These are phyloP conservation scores for Backusella mclennaniae DNA, from an alignment of 192 early-diverging fungal species.

Conservation along the genomic window DNA sequence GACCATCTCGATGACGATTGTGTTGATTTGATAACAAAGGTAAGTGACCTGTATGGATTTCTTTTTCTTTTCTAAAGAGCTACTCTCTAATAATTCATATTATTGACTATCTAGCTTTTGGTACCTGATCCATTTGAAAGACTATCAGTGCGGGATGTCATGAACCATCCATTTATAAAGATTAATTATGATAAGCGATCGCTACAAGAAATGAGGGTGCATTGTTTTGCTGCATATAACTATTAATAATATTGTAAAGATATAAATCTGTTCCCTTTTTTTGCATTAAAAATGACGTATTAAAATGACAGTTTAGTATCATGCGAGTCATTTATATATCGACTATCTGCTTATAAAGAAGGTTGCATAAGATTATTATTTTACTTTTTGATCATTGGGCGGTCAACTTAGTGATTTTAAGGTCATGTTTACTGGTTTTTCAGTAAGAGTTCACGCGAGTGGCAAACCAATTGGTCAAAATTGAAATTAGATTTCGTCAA, in stretches of 20 bases:
- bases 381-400: not conserved
- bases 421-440: no score
- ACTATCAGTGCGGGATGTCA: not conserved
- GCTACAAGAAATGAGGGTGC: not conserved
- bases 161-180: not conserved
- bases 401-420: not conserved
- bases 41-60: not conserved
- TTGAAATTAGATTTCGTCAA: no score
- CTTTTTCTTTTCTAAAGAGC: not conserved
- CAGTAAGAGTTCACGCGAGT: no score
- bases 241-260: not conserved
- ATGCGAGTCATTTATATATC: not conserved
- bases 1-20: not conserved
- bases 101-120: not conserved
- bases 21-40: not conserved
- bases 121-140: not conserved
- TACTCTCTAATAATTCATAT: not conserved
- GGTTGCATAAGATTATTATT: not conserved
- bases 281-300: not conserved
- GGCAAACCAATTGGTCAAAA: no score
- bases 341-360: not conserved
- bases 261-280: not conserved
- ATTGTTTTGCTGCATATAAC: not conserved
- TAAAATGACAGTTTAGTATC: no score
- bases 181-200: not conserved